Conservation (phyloP, 148 eudicot genomes). For the Gaultheria prostrata region DNA sequence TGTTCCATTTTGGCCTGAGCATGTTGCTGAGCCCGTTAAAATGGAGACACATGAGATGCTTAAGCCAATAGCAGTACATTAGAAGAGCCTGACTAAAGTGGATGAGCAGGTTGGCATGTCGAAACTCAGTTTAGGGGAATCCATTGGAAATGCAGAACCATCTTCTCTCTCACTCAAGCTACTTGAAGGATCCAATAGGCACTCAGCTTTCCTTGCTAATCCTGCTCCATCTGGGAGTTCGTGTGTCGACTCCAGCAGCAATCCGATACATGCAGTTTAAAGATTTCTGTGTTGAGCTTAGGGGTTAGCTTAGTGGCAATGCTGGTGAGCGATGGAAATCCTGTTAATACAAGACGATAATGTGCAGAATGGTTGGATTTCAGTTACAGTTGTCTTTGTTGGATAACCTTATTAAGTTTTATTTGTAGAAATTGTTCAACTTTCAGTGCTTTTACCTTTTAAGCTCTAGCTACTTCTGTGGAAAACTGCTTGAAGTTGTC, state of each 20-base stretch:
- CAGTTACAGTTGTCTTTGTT: slow-evolving; percentile 3
- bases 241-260: slow-evolving; percentile 40
- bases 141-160: slow-evolving; percentile 49
- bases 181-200: slow-evolving; percentile 57
- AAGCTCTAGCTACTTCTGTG: neutral
- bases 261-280: slow-evolving; percentile 59
- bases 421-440: neutral
- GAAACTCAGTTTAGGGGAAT: slow-evolving; percentile 54
- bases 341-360: slow-evolving; percentile 18
- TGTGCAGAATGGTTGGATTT: slow-evolving; percentile 16
- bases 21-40: slow-evolving; percentile 20
- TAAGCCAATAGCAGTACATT: slow-evolving; percentile 56
- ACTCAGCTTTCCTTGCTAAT: slow-evolving; percentile 76
- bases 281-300: neutral
- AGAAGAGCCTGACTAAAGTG: slow-evolving; percentile 59
- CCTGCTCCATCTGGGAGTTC: slow-evolving; percentile 37
- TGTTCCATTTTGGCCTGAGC: slow-evolving; percentile 47
- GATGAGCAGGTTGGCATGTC: slow-evolving; percentile 73
- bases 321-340: neutral
- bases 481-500: too few species aligned
- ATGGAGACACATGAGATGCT: slow-evolving; percentile 52
- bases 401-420: neutral
- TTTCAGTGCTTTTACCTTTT: neutral
- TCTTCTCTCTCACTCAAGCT: slow-evolving; percentile 60
- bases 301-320: neutral